Conservation (phyloP, 2,329 filamentous ascomycete species). For the Ustilaginoidea virens region DNA sequence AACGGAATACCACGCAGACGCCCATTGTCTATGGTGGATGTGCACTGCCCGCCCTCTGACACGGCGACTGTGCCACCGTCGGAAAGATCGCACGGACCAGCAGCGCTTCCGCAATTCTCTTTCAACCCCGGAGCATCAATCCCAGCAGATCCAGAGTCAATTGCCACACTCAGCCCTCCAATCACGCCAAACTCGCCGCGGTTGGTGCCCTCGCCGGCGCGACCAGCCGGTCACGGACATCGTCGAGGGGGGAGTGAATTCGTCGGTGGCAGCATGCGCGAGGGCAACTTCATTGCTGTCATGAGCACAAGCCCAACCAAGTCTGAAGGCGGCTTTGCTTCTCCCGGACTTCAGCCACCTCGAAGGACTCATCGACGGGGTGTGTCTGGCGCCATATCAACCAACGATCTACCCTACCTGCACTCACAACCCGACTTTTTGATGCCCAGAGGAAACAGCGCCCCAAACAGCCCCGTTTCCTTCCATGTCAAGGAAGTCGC, state of each 20-base stretch:
- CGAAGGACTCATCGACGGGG: constrained; percentile 56
- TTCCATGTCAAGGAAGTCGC: constrained; percentile 16
- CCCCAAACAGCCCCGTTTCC: constrained; percentile 43
- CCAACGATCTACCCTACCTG: constrained; percentile 64
- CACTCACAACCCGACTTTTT: constrained; percentile 38
- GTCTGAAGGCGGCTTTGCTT: constrained; percentile 38
- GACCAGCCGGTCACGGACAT: constrained; percentile 54
- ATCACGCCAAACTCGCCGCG: constrained; percentile 36
- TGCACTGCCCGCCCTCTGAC: constrained; percentile 17
- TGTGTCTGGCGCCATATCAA: constrained; percentile 64
- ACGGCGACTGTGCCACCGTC: constrained; percentile 13
- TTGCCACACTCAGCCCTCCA: constrained; percentile 35
- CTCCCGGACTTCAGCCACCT: constrained; percentile 37
- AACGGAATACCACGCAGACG: constrained; percentile 34
- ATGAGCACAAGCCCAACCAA: constrained; percentile 59
- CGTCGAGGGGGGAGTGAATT: constrained; percentile 75
- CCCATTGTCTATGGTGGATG: constrained; percentile 37
- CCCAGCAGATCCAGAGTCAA: constrained; percentile 15
- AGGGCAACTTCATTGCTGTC: constrained; percentile 40
- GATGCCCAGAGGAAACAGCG: constrained; percentile 42
- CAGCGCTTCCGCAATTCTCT: constrained; percentile 35
- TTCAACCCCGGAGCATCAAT: constrained; percentile 36
- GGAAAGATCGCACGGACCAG: constrained; percentile 15
- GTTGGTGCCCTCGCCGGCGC: constrained; percentile 37
- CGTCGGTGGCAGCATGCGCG: constrained; percentile 55